Conservation (phyloP, 805 yeast species). For the Yarrowia osloensis region DNA sequence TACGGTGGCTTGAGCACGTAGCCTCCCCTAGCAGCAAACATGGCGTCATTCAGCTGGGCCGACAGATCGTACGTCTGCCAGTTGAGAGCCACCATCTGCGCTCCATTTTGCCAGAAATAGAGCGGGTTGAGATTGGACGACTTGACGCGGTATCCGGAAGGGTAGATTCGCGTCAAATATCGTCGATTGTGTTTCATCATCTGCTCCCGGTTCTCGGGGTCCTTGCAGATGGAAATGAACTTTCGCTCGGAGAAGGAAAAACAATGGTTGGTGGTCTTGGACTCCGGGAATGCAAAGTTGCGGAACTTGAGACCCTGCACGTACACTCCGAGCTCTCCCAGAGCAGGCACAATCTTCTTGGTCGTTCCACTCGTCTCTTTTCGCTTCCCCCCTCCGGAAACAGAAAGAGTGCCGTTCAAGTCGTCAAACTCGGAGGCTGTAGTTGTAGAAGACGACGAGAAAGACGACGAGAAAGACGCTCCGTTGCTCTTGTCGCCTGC, state of each 20-base stretch:
- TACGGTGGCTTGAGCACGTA: slow-evolving; percentile 73
- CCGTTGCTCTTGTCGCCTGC: background rate
- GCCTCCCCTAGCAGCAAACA: slow-evolving; percentile 71
- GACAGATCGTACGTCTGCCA: slow-evolving; percentile 94
- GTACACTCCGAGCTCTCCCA: slow-evolving; percentile 69
- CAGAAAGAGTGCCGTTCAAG: background rate
- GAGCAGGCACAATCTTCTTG: slow-evolving; percentile 41
- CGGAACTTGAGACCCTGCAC: slow-evolving; percentile 74
- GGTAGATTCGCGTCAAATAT: slow-evolving; percentile 82
- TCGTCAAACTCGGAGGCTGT: slow-evolving; percentile 35
- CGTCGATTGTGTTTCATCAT: slow-evolving; percentile 74
- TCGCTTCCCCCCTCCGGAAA: slow-evolving; percentile 18
- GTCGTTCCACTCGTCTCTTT: slow-evolving; percentile 33
- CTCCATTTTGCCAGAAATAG: slow-evolving; percentile 79
- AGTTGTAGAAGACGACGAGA: background rate
- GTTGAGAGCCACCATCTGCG: slow-evolving; percentile 93
- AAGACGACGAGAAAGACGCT: slow-evolving; percentile 12
- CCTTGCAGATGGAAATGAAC: slow-evolving; percentile 63
- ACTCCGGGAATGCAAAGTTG: slow-evolving; percentile 82
- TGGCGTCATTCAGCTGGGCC: slow-evolving; percentile 81
- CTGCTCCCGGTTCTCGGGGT: slow-evolving; percentile 55
- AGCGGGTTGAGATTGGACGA: slow-evolving; percentile 84
- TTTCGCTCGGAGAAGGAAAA: slow-evolving; percentile 84
- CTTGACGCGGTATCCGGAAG: slow-evolving; percentile 71
- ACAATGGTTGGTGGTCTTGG: slow-evolving; percentile 76